Evolutionary conservation across 345 rosid genomes (phyloP), one percentile per base, ranked within the genome.

Genomic region (Anacardium occidentale): DNA sequence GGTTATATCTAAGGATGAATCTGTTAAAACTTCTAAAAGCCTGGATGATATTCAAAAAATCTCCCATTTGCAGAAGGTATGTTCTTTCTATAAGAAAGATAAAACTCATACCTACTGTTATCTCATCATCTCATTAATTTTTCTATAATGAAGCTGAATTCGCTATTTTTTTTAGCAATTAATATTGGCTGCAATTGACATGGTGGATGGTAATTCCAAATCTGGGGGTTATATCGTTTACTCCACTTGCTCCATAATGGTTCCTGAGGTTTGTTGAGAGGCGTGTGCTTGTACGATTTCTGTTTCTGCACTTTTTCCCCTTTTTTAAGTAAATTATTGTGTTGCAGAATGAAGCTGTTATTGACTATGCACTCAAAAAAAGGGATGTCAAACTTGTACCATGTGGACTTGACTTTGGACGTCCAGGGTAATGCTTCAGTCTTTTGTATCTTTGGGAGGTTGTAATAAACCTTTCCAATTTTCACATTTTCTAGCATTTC

Each of bases 331-430:
- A 45, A 57, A 57, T 40, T 60, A 45, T 47, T 75, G 40, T 69
- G 67, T 66, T 85, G 80, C 87, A 94, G 98, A 94, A 94, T 75
- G 97, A 94, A 85, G 96, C 96, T 51, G 90, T 91, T 22, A 85
- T 93, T 56, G 91, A 89, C 80, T 87, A 93, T 82, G 97, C 98
- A 51, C 87, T 91, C 25, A 87, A 80, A 69, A 94, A 76, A 73
- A 86, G 98, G 81, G 87, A 91, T 83, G 98, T 94, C 56, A 94
- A 94, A 83, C 88, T 94, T 2, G 93, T 94, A 48, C 92, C 97
- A 0, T 91, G 93, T 76, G 97, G 96, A 74, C 89, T 94, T 48
- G 96, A 93, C 82, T 91, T 91, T 56, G 98, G 98, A 20, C 78
- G 74, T 67, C 90, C 88, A 25, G 96, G 98, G 97, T 93, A 91